Percentiles rank a stretch among this genome's conserved stretches.
Evolutionary conservation across 1,284 basidiomycete species (phyloP).

Genomic region (Boletellus deceptivus): DNA sequence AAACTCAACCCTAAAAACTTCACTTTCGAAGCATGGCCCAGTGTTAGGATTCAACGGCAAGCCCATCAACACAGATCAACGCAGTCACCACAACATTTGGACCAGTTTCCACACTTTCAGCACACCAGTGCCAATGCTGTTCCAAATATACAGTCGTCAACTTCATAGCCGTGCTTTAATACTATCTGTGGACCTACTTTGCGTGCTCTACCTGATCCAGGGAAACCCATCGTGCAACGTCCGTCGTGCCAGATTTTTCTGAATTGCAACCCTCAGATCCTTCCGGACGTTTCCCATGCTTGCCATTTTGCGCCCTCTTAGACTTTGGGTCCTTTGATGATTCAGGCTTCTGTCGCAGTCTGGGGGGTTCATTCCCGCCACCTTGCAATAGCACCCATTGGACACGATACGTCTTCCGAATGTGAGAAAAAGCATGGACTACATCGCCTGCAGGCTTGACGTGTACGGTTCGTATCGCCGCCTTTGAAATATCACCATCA

Average conservation of each 20-base stretch:
- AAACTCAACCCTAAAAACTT: too few relatives aligned
- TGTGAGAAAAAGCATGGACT: constrained; percentile 87
- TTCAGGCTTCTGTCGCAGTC: constrained; percentile 10
- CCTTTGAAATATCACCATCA: constrained; percentile 1
- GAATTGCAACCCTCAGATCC: constrained; percentile 7
- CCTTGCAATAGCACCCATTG: constrained; percentile 68
- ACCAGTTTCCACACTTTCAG: constrained; percentile 57
- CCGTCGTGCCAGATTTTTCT: constrained; percentile 7
- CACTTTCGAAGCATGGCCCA: too few relatives aligned
- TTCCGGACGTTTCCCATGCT: constrained; percentile 14
- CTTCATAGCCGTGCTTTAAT: neutral
- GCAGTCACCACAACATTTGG: constrained; percentile 23
- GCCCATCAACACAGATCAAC: too few relatives aligned
- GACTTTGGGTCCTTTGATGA: constrained; percentile 3
- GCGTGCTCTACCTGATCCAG: constrained; percentile 53
- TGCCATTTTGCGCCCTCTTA: constrained; percentile 7
- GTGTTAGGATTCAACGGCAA: too few relatives aligned
- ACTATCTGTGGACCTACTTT: constrained; percentile 60
- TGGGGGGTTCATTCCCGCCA: constrained; percentile 40
- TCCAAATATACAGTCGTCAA: constrained; percentile 2
- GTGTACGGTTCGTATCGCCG: constrained; percentile 39
- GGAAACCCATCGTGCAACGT: constrained; percentile 48
- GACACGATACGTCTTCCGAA: constrained; percentile 85
- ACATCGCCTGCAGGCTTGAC: constrained; percentile 63
- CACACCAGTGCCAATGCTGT: constrained; percentile 63